A percentile compares a stretch with the other conserved stretches of the same genome.
Evolutionary conservation across 1,139 yeast species (phyloP).

Genomic region (Yamadazyma blattariae): DNA sequence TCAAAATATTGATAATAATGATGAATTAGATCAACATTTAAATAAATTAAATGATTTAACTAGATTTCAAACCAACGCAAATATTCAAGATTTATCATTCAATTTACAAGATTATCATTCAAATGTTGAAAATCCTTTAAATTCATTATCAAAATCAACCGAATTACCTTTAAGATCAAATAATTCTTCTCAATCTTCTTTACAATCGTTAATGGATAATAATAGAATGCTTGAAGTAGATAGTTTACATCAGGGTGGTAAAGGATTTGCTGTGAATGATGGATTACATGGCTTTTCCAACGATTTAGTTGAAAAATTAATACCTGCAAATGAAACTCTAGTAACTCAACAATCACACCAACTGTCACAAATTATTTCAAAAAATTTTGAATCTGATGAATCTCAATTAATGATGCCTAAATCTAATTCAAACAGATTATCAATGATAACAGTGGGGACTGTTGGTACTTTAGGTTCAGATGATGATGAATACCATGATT

Average conservation of each 20-base stretch:
- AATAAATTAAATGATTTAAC: constrained; percentile 27
- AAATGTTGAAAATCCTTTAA: constrained; percentile 32
- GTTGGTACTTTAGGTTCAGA: constrained; percentile 13
- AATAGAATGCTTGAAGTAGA: constrained; percentile 32
- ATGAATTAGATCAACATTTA: constrained; percentile 35
- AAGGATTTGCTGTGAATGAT: constrained; percentile 39
- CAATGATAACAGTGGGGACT: constrained; percentile 3
- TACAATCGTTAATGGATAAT: constrained; percentile 38
- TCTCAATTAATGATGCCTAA: constrained; percentile 13
- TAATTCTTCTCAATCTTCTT: constrained; percentile 45
- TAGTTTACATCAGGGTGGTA: constrained; percentile 18
- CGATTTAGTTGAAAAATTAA: constrained; percentile 33
- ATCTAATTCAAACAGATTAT: constrained; percentile 1
- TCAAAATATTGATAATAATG: constrained; percentile 15
- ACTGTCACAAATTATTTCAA: neutral
- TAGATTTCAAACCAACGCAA: constrained; percentile 26
- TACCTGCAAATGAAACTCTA: constrained; percentile 18
- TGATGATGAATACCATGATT: constrained; percentile 27
- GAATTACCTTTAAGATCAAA: constrained; percentile 33
- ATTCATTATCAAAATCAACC: constrained; percentile 27
- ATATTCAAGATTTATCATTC: constrained; percentile 36
- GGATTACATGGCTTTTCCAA: constrained; percentile 47
- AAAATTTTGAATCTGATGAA: constrained; percentile 11
- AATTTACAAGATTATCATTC: constrained; percentile 26
- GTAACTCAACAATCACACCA: neutral